A percentile compares a stretch with the other conserved stretches of the same genome.
Conservation (phyloP, 177 flowering plant species). For the Vitis hybrid region DNA sequence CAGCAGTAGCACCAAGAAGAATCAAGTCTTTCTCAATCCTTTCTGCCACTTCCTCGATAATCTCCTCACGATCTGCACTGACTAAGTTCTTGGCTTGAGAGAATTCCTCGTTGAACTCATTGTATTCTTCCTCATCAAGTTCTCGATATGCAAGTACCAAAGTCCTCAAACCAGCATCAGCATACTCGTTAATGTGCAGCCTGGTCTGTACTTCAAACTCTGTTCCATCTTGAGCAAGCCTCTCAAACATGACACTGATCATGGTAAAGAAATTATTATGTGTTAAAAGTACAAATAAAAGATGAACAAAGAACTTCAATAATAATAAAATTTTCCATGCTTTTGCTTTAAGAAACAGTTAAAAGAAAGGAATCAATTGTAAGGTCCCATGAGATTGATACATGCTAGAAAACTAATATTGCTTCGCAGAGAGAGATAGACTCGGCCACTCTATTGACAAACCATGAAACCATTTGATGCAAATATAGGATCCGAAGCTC, state of each 20-base stretch:
- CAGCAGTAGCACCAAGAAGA: constrained; percentile 73
- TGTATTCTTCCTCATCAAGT: constrained; percentile 41
- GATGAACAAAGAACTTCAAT: not conserved
- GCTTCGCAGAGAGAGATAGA: no score
- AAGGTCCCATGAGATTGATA: no score
- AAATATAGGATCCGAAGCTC: not conserved
- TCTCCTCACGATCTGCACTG: constrained; percentile 46
- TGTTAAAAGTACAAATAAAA: not conserved
- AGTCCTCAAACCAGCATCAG: constrained; percentile 65
- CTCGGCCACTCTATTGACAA: no score
- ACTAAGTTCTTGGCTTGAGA: constrained; percentile 42
- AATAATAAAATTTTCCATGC: not conserved
- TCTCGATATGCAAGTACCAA: constrained; percentile 55
- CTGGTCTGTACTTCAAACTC: constrained; percentile 47
- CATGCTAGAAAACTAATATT: no score
- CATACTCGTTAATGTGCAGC: constrained; percentile 51
- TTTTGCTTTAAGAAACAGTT: no score
- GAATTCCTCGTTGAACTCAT: constrained; percentile 33
- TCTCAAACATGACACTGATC: constrained; percentile 57
- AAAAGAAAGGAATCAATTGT: no score
- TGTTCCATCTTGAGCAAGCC: constrained; percentile 42
- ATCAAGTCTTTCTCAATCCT: constrained; percentile 45
- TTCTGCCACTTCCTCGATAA: constrained; percentile 43
- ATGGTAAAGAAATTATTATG: not conserved
- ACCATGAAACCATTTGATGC: not conserved